phyloP scores from a whole-genome alignment of 208 protist genomes.

The Leishmania gerbilli region DNA sequence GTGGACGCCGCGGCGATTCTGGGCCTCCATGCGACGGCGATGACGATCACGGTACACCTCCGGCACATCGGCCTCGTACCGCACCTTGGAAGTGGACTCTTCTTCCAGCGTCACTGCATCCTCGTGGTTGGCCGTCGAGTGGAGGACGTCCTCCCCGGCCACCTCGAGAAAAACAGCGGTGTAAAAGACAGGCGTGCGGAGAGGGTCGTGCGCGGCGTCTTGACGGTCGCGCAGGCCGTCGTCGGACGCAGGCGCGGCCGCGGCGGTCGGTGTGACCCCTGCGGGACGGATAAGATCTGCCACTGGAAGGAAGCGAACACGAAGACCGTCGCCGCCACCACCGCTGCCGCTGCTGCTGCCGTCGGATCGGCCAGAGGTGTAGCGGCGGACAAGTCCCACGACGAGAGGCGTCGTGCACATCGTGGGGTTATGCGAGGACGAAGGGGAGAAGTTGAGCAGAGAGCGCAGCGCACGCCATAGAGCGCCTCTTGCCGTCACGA shows the following conservation, averaged over 20 bases:
- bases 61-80: slow-evolving; percentile 15
- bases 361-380: background rate
- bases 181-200: slow-evolving; percentile 10
- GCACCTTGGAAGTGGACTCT: slow-evolving; percentile 19
- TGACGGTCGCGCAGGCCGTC: background rate
- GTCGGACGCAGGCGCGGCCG: background rate
- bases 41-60: slow-evolving; percentile 5
- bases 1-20: slow-evolving; percentile 1
- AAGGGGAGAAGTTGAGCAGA: slow-evolving; percentile 23
- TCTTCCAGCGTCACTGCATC: slow-evolving; percentile 20
- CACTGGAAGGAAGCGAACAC: slow-evolving; percentile 33
- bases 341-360: background rate
- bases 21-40: background rate
- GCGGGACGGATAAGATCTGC: slow-evolving; percentile 4
- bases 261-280: background rate
- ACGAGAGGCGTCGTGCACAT: slow-evolving; percentile 35
- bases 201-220: background rate
- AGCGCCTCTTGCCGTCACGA: background rate
- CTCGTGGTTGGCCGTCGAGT: background rate
- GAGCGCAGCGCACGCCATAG: slow-evolving; percentile 19
- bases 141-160: slow-evolving; percentile 17
- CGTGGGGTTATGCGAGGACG: slow-evolving; percentile 13
- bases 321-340: slow-evolving; percentile 11
- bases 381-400: slow-evolving; percentile 40
- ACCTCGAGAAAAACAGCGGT: slow-evolving; percentile 28